Evolutionary conservation across 2,329 filamentous ascomycete genomes (phyloP).

Genomic region (Colletotrichum filicis): DNA sequence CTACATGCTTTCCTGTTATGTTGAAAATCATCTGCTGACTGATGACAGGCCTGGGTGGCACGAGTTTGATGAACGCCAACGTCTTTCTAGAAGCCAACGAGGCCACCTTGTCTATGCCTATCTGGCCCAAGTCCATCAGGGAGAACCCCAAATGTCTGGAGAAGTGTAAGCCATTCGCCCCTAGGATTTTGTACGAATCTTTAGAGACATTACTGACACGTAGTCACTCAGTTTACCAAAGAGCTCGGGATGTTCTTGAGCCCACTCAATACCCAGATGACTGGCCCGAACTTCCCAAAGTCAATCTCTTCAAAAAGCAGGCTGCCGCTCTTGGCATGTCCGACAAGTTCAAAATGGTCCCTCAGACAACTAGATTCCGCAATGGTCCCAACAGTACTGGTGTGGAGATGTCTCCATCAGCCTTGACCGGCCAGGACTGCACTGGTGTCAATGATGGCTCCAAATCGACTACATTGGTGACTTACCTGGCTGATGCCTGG

Average conservation of each 20-base stretch:
- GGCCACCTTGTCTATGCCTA: constrained; percentile 60
- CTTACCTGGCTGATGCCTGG: constrained; percentile 76
- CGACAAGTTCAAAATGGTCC: constrained; percentile 65
- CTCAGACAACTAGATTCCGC: constrained; percentile 72
- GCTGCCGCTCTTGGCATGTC: constrained; percentile 61
- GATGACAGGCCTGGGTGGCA: constrained; percentile 68
- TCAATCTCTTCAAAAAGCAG: constrained; percentile 67
- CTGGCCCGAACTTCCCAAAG: constrained; percentile 68
- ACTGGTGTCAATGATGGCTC: constrained; percentile 76
- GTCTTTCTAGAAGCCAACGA: constrained; percentile 71
- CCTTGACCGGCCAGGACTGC: constrained; percentile 69
- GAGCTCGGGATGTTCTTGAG: constrained; percentile 66
- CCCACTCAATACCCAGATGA: constrained; percentile 67
- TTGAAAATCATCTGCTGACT: constrained; percentile 3
- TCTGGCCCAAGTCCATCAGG: constrained; percentile 70
- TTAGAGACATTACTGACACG: background rate
- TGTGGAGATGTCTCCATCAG: constrained; percentile 70
- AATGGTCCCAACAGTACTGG: constrained; percentile 72
- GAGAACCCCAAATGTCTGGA: constrained; percentile 53
- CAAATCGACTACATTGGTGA: constrained; percentile 73
- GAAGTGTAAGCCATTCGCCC: constrained; percentile 54
- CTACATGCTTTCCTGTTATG: constrained; percentile 7
- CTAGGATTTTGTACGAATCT: background rate
- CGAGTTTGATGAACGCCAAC: constrained; percentile 74
- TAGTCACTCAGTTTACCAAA: constrained; percentile 62